A percentile compares a stretch with the other conserved stretches of the same genome.
Evolutionary conservation across 169 alveolate species (phyloP).

Genomic region (Perkinsus chesapeaki): DNA sequence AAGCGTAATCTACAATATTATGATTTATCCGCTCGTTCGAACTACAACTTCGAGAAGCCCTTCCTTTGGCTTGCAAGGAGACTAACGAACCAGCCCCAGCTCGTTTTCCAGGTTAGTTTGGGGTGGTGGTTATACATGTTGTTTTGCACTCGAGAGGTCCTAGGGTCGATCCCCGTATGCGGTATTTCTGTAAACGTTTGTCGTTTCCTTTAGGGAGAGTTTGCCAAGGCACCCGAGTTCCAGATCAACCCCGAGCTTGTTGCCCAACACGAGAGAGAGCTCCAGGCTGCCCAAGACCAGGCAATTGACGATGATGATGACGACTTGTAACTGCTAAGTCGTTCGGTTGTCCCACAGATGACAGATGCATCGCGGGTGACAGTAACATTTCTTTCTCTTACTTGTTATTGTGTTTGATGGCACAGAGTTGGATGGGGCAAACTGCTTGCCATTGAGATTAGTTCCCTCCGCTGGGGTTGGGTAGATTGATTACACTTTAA

Average conservation of each 20-base stretch:
- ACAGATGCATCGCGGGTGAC: no score
- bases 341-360: background rate
- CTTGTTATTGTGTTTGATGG: no score
- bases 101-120: slow-evolving; percentile 36
- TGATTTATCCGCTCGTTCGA: slow-evolving; percentile 95
- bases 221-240: slow-evolving; percentile 80
- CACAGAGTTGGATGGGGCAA: no score
- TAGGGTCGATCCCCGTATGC: background rate
- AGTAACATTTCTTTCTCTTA: no score
- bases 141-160: background rate
- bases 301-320: background rate
- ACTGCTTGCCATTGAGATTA: no score
- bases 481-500: no score
- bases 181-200: background rate
- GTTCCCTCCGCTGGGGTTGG: no score
- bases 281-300: slow-evolving; percentile 50
- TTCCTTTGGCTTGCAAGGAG: slow-evolving; percentile 95
- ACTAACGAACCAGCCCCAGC: slow-evolving; percentile 72
- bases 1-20: slow-evolving; percentile 94
- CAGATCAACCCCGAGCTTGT: slow-evolving; percentile 63
- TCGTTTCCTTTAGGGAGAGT: slow-evolving; percentile 57
- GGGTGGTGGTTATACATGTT: background rate
- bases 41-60: slow-evolving; percentile 97
- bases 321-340: background rate
- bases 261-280: slow-evolving; percentile 65